These are phyloP conservation scores for Suillus subalutaceus DNA, from an alignment of 768 basidiomycete species.

Conservation along the genomic window DNA sequence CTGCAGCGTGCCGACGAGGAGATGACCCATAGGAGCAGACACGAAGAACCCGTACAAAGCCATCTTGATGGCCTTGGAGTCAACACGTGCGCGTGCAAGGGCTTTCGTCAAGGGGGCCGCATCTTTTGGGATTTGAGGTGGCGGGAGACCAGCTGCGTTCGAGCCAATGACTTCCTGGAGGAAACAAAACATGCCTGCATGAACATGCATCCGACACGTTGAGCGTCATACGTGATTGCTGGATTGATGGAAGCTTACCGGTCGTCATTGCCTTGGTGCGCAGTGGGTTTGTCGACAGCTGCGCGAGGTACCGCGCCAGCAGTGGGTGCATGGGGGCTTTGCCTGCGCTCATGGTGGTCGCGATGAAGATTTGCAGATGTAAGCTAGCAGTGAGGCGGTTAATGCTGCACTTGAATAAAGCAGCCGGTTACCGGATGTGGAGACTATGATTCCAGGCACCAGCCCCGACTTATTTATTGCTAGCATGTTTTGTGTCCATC, in stretches of 20 bases:
- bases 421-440: neutral
- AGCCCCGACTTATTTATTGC: too few relatives aligned
- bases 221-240: constrained; percentile 6
- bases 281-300: constrained; percentile 70
- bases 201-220: neutral
- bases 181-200: constrained; percentile 55
- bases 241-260: constrained; percentile 40
- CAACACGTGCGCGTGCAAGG: constrained; percentile 60
- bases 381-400: constrained; percentile 22
- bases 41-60: constrained; percentile 81
- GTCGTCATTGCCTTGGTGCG: constrained; percentile 82
- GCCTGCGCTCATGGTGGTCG: constrained; percentile 43
- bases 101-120: constrained; percentile 53
- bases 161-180: constrained; percentile 84
- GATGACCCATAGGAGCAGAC: constrained; percentile 80
- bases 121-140: constrained; percentile 51
- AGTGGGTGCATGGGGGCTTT: constrained; percentile 43
- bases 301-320: constrained; percentile 68
- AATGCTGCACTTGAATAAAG: neutral
- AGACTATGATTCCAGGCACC: too few relatives aligned
- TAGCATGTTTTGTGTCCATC: too few relatives aligned
- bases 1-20: constrained; percentile 72
- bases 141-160: constrained; percentile 64
- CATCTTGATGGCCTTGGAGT: constrained; percentile 81
- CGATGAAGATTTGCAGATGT: constrained; percentile 17